Evolutionary conservation across 805 yeast species (phyloP).

Genomic region (Kodamaea fukazawae): DNA sequence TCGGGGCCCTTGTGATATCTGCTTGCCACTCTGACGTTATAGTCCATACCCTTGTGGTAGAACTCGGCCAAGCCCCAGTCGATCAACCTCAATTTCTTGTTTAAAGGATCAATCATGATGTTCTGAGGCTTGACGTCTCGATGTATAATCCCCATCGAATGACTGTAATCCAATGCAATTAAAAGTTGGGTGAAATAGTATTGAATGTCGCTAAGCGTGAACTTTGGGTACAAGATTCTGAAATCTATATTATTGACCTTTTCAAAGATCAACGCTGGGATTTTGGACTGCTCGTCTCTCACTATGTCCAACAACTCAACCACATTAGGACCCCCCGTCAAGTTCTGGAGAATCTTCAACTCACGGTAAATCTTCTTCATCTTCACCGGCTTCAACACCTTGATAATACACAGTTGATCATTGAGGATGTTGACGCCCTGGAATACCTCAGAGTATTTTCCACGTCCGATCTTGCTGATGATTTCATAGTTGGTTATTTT

Average conservation of each 20-base stretch:
- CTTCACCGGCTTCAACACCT: conserved; percentile 89
- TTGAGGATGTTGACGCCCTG: conserved; percentile 71
- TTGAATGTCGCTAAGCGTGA: conserved; percentile 72
- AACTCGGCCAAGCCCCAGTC: conserved; percentile 98
- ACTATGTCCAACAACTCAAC: conserved; percentile 77
- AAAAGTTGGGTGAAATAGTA: conserved; percentile 79
- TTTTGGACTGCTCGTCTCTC: conserved; percentile 72
- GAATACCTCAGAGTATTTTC: conserved; percentile 94
- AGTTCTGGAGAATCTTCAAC: conserved; percentile 79
- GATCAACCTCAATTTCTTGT: conserved; percentile 68
- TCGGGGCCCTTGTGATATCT: conserved; percentile 94
- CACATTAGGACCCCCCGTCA: conserved; percentile 82
- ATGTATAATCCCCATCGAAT: conserved; percentile 94
- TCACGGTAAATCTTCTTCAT: conserved; percentile 89
- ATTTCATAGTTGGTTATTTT: conserved; percentile 62
- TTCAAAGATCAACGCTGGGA: conserved; percentile 87
- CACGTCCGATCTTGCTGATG: conserved; percentile 81
- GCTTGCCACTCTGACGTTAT: conserved; percentile 91
- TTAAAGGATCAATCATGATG: conserved; percentile 86
- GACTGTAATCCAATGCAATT: conserved; percentile 83
- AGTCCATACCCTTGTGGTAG: conserved; percentile 84
- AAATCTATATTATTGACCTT: conserved; percentile 80
- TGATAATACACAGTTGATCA: conserved; percentile 69
- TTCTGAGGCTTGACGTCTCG: conserved; percentile 95
- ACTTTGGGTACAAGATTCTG: conserved; percentile 74